Evolutionary conservation across 495 filamentous ascomycete genomes (phyloP).

Genomic region (Chaetomium fimeti): DNA sequence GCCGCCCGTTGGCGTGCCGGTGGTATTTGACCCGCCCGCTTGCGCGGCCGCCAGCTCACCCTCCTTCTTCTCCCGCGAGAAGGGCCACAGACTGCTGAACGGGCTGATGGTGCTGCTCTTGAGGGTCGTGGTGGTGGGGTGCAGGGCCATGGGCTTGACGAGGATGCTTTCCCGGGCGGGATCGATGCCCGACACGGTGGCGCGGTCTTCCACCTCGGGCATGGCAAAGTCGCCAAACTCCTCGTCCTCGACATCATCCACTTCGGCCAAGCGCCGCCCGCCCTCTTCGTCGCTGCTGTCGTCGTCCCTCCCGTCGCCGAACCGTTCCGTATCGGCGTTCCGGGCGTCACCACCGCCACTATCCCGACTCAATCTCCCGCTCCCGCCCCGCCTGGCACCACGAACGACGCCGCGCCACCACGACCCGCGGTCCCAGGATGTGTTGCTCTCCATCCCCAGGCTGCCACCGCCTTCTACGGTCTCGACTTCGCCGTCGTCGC

Average conservation of each 20-base stretch:
- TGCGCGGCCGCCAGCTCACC: conserved; percentile 21
- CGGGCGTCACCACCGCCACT: conserved; percentile 13
- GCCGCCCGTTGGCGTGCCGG: neutral
- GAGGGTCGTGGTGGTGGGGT: conserved; percentile 37
- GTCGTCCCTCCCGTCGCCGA: conserved; percentile 49
- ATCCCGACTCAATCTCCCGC: neutral
- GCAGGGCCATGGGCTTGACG: conserved; percentile 48
- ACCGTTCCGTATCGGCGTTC: conserved; percentile 36
- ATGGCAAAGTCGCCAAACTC: conserved; percentile 56
- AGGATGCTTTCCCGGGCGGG: conserved; percentile 38
- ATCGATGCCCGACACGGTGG: conserved; percentile 36
- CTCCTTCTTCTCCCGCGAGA: conserved; percentile 34
- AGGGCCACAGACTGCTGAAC: conserved; percentile 51
- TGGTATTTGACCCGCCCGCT: neutral
- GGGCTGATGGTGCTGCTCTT: conserved; percentile 38
- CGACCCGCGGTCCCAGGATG: conserved; percentile 40
- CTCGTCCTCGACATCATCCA: conserved; percentile 49
- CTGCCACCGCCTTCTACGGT: conserved; percentile 27
- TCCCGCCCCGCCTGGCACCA: conserved; percentile 23
- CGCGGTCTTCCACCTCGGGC: conserved; percentile 43
- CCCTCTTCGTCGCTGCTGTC: conserved; percentile 36
- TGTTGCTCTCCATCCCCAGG: conserved; percentile 18
- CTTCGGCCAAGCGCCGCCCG: conserved; percentile 29
- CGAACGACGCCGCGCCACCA: conserved; percentile 50
- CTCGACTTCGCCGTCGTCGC: conserved; percentile 38